Base-by-base conservation (phyloP, 2,329 filamentous ascomycete genomes). In the Pseudopyricularia cyperi region DNA sequence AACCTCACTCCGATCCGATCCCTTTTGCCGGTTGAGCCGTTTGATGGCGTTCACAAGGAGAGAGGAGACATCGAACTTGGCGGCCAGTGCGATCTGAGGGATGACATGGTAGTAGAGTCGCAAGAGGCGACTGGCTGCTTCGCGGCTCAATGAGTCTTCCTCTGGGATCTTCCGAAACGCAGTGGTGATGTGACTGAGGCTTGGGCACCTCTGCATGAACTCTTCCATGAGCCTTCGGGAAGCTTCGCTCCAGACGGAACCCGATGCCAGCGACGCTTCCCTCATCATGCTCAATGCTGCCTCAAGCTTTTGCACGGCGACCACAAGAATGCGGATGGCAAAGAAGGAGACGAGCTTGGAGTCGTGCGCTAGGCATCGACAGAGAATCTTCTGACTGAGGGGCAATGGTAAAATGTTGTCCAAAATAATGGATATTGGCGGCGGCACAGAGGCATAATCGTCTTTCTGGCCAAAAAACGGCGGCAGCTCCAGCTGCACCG, bases 361-460 rank as follows among this genome's bases (percentile, higher is more conserved):
- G 57, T 84, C 87, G 55, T 85, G 80, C 34, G 86, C 83, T 34
- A 98, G 66, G 61, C 90, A 96, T 55, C 85, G 82, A 11, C 80
- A 80, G 46, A 97, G 72, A 1, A 84, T 82, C 62, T 89, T 89
- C 57, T 89, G 84, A 9, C 79, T 90, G 34, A 97, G 71, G 0
- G 90, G 87, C 26, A 83, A 79, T 3, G 93, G 93, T 9, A 98
- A 70, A 50, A 97, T 82, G 65, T 83, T 95, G 66, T 95, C 90
- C 37, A 97, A 78, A 8, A 91, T 74, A 46, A 93, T 75, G 3
- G 82, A 82, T 2, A 83, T 80, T 1, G 89, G 88, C 8, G 93
- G 91, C 30, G 93, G 90, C 14, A 83, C 70, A 17, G 72, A 67
- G 24, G 82, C 79, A 56, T 80, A 84, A 42, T 72, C 73, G 12